Conservation (phyloP, 768 basidiomycete genomes). For the Serendipita sp. region DNA sequence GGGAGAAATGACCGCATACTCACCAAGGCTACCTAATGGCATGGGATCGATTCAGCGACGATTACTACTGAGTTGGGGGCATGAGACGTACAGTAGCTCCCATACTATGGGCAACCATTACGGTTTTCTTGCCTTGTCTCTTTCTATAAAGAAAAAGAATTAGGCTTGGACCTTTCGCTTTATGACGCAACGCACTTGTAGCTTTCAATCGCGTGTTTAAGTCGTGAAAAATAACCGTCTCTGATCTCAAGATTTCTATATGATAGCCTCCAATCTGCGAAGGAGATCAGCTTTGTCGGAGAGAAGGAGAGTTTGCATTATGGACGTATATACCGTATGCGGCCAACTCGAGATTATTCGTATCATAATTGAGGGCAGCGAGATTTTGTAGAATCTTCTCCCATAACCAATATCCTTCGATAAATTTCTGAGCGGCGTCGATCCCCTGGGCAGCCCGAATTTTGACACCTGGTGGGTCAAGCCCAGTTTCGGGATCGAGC, state of each 20-base stretch:
- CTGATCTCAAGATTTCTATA: slow-evolving; percentile 84
- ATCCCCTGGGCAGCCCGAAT: slow-evolving; percentile 86
- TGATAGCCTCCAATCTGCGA: slow-evolving; percentile 57
- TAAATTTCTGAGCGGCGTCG: slow-evolving; percentile 71
- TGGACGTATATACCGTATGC: slow-evolving; percentile 40
- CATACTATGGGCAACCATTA: slow-evolving; percentile 78
- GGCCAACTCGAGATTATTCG: slow-evolving; percentile 68
- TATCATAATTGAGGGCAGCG: slow-evolving; percentile 83
- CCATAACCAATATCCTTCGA: slow-evolving; percentile 94
- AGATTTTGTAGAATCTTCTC: slow-evolving; percentile 89
- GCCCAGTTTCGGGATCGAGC: slow-evolving; percentile 79
- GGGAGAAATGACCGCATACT: slow-evolving; percentile 13
- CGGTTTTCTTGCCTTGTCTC: slow-evolving; percentile 59
- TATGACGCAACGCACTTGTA: slow-evolving; percentile 35
- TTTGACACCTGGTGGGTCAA: slow-evolving; percentile 74
- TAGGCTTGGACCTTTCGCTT: background rate
- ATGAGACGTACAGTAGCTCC: slow-evolving; percentile 42
- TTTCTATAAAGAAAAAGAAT: slow-evolving; percentile 24
- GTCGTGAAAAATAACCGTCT: slow-evolving; percentile 72
- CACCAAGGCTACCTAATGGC: slow-evolving; percentile 32
- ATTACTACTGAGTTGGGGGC: background rate
- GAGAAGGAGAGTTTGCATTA: background rate
- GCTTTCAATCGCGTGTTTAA: slow-evolving; percentile 68
- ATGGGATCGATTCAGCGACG: background rate
- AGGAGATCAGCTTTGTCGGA: background rate